phyloP scores from a whole-genome alignment of 371 early-diverging fungal genomes.

The Modicella reniformis region DNA sequence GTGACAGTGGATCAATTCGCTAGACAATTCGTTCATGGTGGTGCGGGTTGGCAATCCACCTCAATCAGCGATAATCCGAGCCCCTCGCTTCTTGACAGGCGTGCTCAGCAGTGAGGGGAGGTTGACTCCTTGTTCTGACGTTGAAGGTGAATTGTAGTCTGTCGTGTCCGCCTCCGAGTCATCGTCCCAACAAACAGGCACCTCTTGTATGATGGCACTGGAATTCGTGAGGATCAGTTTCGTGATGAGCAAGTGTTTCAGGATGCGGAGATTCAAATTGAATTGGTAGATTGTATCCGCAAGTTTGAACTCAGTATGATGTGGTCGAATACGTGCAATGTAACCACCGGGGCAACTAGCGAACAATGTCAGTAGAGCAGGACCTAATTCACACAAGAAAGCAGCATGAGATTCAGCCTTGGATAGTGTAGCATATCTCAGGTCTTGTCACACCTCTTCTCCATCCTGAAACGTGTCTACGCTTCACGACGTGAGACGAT shows the following conservation, averaged over 20 bases:
- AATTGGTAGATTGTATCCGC: constrained; percentile 14
- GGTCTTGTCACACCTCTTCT: neutral
- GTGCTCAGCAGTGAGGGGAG: neutral
- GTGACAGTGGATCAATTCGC: too few relatives aligned
- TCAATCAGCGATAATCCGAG: too few relatives aligned
- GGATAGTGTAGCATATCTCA: neutral
- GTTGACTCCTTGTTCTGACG: neutral
- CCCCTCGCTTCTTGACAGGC: too few relatives aligned
- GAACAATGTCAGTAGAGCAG: constrained; percentile 18
- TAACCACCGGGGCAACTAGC: constrained; percentile 24
- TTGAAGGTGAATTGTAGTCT: too few relatives aligned
- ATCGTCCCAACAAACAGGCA: constrained; percentile 11
- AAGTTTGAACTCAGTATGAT: constrained; percentile 10
- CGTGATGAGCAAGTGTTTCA: constrained; percentile 21
- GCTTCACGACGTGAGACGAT: neutral
- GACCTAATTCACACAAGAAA: neutral
- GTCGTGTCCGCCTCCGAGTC: constrained; percentile 5
- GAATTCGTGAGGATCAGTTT: constrained; percentile 2
- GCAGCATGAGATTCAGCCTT: too few relatives aligned
- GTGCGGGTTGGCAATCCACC: too few relatives aligned
- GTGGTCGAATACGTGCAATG: constrained; percentile 13
- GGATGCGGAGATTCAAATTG: constrained; percentile 16
- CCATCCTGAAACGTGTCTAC: neutral
- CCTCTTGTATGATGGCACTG: constrained; percentile 16
- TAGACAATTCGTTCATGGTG: too few relatives aligned